Conservation (phyloP, 495 filamentous ascomycete species). For the Hypoxylon fragiforme region DNA sequence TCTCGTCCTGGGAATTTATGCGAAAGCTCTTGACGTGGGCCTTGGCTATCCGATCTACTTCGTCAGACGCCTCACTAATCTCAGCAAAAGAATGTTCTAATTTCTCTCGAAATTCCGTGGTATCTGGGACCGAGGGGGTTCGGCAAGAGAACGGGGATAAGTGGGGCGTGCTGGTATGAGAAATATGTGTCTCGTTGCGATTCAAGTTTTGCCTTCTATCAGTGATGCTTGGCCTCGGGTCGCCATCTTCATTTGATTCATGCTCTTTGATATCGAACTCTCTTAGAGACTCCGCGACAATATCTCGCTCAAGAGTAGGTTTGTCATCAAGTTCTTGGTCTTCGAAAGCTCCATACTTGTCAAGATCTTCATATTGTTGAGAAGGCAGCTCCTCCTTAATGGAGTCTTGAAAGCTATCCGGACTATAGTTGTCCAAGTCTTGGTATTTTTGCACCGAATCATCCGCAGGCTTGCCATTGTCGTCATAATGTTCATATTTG, state of each 20-base stretch:
- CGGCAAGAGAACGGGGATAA: not conserved
- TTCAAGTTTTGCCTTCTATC: conserved; percentile 11
- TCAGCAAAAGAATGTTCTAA: conserved; percentile 13
- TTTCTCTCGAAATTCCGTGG: conserved; percentile 1
- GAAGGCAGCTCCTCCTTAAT: conserved; percentile 30
- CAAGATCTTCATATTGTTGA: conserved; percentile 38
- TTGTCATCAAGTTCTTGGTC: conserved; percentile 22
- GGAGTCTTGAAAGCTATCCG: conserved; percentile 36
- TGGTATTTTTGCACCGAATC: conserved; percentile 29
- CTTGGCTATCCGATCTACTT: conserved; percentile 27
- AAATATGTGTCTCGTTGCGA: not conserved
- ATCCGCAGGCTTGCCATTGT: conserved; percentile 17
- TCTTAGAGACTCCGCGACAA: conserved; percentile 33
- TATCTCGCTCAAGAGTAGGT: conserved; percentile 18
- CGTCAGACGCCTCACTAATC: conserved; percentile 17
- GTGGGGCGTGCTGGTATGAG: not conserved
- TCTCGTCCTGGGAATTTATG: conserved; percentile 5
- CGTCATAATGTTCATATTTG: conserved; percentile 25
- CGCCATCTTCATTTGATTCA: conserved; percentile 1
- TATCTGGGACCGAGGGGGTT: not conserved
- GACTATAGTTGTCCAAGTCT: conserved; percentile 42
- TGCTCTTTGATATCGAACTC: conserved; percentile 34
- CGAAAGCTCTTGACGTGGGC: conserved; percentile 30
- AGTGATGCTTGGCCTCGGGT: conserved; percentile 7
- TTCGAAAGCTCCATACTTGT: conserved; percentile 32